A percentile compares a stretch with the other conserved stretches of the same genome.
Conservation (phyloP, 75 land plant genomes). For the Pinus albicaulis region DNA sequence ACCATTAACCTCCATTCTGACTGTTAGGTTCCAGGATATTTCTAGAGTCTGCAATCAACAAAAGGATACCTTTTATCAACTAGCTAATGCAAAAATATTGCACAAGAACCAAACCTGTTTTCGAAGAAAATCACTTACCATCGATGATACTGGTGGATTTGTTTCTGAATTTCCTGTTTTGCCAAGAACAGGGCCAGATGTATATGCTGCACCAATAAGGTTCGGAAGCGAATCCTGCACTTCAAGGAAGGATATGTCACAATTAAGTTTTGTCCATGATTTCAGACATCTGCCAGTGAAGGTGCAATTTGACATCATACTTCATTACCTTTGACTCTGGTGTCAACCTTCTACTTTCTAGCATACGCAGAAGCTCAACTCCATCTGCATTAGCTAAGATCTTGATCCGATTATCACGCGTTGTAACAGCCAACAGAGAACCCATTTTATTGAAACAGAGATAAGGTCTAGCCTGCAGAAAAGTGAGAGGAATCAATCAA, state of each 20-base stretch:
- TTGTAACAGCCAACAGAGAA: constrained; percentile 54
- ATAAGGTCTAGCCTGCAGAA: constrained; percentile 47
- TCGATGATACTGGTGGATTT: not conserved
- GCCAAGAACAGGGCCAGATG: not conserved
- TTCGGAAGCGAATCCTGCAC: not conserved
- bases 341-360: not conserved
- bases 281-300: not conserved
- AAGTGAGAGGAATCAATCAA: not conserved
- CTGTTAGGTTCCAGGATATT: too few relatives aligned
- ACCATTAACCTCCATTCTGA: too few relatives aligned
- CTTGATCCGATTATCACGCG: constrained; percentile 62
- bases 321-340: not conserved
- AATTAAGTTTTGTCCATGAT: not conserved
- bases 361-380: constrained; percentile 15
- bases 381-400: constrained; percentile 57
- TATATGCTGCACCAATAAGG: not conserved
- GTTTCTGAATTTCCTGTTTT: not conserved
- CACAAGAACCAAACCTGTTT: not conserved
- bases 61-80: too few relatives aligned
- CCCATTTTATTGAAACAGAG: constrained; percentile 65
- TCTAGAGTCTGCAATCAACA: too few relatives aligned
- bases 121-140: not conserved
- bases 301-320: not conserved
- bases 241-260: not conserved
- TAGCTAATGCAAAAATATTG: not conserved